phyloP scores from a whole-genome alignment of 2,329 filamentous ascomycete species.

The Apiospora sp. region DNA sequence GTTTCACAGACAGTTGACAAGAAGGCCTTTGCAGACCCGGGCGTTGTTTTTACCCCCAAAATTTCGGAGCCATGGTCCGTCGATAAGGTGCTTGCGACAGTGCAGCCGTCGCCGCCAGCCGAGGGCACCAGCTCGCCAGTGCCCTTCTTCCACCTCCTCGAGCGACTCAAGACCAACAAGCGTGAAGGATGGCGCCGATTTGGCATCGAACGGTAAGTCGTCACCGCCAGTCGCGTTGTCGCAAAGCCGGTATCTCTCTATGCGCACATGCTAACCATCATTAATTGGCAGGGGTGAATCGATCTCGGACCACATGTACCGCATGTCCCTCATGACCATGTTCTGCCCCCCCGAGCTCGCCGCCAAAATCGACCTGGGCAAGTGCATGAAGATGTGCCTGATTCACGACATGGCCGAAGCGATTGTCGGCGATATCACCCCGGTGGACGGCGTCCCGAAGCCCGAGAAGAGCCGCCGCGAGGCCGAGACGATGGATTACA shows the following conservation, averaged over 20 bases:
- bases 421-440: constrained; percentile 95
- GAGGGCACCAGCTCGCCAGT: constrained; percentile 76
- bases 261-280: neutral
- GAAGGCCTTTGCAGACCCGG: constrained; percentile 40
- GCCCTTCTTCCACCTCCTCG: constrained; percentile 93
- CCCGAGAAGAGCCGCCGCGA: constrained; percentile 89
- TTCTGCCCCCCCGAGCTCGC: constrained; percentile 81
- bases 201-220: constrained; percentile 66
- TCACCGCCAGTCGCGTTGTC: neutral
- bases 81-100: constrained; percentile 69
- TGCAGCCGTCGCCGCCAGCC: constrained; percentile 65
- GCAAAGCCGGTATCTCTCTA: neutral
- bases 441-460: constrained; percentile 85
- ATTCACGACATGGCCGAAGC: constrained; percentile 98
- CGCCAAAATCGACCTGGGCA: constrained; percentile 75
- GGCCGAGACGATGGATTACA: constrained; percentile 89
- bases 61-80: constrained; percentile 62
- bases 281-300: constrained; percentile 75
- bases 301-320: constrained; percentile 99
- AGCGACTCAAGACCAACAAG: constrained; percentile 94
- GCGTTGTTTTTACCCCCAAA: constrained; percentile 46
- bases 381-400: constrained; percentile 94
- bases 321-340: constrained; percentile 97
- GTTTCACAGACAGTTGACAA: constrained; percentile 5
- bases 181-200: constrained; percentile 96